Conservation (phyloP, 345 rosid genomes). For the Gossypium herbaceum region DNA sequence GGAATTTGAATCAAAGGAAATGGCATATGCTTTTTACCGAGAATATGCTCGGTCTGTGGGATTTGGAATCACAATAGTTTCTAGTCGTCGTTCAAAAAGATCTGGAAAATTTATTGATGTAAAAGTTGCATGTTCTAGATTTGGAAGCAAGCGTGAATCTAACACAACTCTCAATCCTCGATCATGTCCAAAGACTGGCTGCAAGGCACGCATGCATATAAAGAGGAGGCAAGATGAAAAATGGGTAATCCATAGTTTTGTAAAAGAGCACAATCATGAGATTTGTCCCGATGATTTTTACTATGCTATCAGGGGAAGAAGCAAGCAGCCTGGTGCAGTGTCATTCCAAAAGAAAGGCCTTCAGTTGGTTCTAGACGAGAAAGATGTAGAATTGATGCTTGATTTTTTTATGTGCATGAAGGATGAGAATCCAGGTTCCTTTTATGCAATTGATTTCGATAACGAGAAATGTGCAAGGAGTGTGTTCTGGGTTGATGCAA, state of each 20-base stretch:
- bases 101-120: conserved; percentile 23
- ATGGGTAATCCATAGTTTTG: conserved; percentile 19
- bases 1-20: conserved; percentile 23
- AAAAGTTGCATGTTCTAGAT: conserved; percentile 23
- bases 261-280: conserved; percentile 23
- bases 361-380: conserved; percentile 16
- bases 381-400: conserved; percentile 14
- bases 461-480: conserved; percentile 12
- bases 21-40: conserved; percentile 18
- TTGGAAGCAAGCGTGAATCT: conserved; percentile 20
- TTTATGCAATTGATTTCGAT: conserved; percentile 20
- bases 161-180: conserved; percentile 12
- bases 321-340: conserved; percentile 12
- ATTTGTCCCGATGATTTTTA: conserved; percentile 16
- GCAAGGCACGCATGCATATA: conserved; percentile 22
- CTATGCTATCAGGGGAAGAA: conserved; percentile 12
- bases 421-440: conserved; percentile 17
- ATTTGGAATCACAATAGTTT: conserved; percentile 19
- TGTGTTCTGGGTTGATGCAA: conserved; percentile 13
- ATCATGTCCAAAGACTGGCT: conserved; percentile 22
- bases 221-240: conserved; percentile 20
- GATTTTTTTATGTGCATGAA: conserved; percentile 15
- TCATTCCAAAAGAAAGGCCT: conserved; percentile 16
- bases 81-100: conserved; percentile 21
- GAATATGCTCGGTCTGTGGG: conserved; percentile 22